phyloP scores from a whole-genome alignment of 345 rosid species.

The Abelmoschus esculentus region DNA sequence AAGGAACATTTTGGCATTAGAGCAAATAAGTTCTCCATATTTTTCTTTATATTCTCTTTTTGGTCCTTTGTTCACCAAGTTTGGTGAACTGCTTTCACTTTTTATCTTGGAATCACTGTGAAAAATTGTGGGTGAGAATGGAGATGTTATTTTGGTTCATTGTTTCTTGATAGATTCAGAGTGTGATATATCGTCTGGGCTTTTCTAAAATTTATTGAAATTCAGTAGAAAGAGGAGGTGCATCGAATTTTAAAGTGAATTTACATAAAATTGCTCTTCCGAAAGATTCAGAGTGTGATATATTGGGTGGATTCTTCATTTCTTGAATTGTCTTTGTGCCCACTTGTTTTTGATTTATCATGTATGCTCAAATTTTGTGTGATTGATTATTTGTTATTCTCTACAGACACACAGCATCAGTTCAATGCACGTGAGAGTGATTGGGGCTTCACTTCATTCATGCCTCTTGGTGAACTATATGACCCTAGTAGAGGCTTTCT shows the following conservation, averaged over 20 bases:
- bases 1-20: neutral
- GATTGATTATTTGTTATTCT: neutral
- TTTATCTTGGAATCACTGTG: neutral
- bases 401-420: constrained; percentile 53
- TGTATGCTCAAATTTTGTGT: neutral
- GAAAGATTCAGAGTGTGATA: neutral
- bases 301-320: neutral
- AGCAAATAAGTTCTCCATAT: neutral
- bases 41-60: neutral
- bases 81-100: neutral
- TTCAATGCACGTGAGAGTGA: constrained; percentile 58
- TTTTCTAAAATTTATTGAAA: neutral
- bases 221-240: neutral
- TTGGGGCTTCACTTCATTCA: constrained; percentile 62
- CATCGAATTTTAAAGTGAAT: neutral
- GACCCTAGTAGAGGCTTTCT: constrained; percentile 48
- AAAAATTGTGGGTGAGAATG: neutral
- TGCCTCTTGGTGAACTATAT: constrained; percentile 52
- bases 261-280: neutral
- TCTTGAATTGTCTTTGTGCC: neutral
- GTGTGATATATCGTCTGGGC: neutral
- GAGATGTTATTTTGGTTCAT: neutral
- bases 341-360: neutral
- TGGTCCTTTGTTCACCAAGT: too few species aligned
- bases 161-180: neutral